A percentile compares a stretch with the other conserved stretches of the same genome.
phyloP scores from a whole-genome alignment of 768 basidiomycete species.

The Russula sp. region DNA sequence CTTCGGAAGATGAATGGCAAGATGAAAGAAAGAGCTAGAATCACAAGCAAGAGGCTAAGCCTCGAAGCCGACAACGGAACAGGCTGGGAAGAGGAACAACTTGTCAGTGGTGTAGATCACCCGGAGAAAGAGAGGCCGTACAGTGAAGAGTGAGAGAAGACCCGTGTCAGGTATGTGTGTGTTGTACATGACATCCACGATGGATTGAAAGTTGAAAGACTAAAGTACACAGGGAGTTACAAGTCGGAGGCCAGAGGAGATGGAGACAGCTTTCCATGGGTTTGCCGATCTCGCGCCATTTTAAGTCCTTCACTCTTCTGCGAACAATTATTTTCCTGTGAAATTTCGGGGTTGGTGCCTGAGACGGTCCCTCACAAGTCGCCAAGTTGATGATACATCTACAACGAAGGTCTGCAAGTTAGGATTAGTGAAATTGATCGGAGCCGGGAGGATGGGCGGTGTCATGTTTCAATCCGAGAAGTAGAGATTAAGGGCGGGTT shows the following conservation, averaged over 20 bases:
- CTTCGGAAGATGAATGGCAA: slow-evolving; percentile 23
- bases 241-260: neutral
- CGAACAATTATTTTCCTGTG: neutral
- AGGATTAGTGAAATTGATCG: slow-evolving; percentile 1
- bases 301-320: slow-evolving; percentile 3
- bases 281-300: neutral
- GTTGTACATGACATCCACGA: slow-evolving; percentile 1
- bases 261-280: neutral
- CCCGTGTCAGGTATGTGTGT: slow-evolving; percentile 2
- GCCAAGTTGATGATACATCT: neutral
- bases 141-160: slow-evolving; percentile 2
- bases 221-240: slow-evolving; percentile 12
- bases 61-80: neutral
- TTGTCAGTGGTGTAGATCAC: neutral
- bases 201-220: neutral
- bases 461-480: neutral
- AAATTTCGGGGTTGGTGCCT: neutral
- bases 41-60: neutral
- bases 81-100: neutral
- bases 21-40: slow-evolving; percentile 6
- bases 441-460: neutral
- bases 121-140: neutral
- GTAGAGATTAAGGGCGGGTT: neutral
- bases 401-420: slow-evolving; percentile 2
- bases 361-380: neutral